Evolutionary conservation across 2,329 filamentous ascomycete genomes (phyloP).

Genomic region (Cladosporium halotolerans): DNA sequence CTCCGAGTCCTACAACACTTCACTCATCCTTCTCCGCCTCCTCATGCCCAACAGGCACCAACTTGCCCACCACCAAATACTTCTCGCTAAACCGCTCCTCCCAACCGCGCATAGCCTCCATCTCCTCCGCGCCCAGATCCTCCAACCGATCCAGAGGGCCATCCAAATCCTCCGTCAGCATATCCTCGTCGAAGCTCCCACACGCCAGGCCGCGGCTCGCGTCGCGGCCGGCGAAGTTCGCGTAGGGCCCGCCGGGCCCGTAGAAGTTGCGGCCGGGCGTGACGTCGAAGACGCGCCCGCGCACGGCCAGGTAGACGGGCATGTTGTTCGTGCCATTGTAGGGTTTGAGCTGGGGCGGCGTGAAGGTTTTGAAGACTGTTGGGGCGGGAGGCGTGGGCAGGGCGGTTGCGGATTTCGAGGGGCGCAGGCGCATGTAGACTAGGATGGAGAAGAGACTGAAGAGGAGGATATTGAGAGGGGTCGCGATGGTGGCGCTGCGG

Average conservation of each 20-base stretch:
- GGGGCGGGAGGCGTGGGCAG: conserved; percentile 57
- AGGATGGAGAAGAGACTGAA: conserved; percentile 52
- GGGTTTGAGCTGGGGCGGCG: conserved; percentile 71
- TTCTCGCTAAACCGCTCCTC: conserved; percentile 90
- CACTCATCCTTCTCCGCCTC: conserved; percentile 39
- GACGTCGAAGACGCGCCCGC: conserved; percentile 87
- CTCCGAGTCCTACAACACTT: neutral
- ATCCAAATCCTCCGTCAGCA: conserved; percentile 87
- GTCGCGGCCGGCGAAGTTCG: conserved; percentile 92
- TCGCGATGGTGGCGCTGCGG: conserved; percentile 48
- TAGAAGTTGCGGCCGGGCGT: conserved; percentile 85
- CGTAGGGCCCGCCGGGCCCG: conserved; percentile 88
- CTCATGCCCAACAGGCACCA: conserved; percentile 61
- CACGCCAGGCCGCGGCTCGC: conserved; percentile 80
- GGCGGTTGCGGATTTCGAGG: conserved; percentile 37
- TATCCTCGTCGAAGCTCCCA: conserved; percentile 89
- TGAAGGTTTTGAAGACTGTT: conserved; percentile 82
- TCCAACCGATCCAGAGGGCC: conserved; percentile 72
- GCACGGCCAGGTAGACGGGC: conserved; percentile 86
- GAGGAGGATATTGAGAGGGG: conserved; percentile 57
- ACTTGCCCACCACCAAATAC: conserved; percentile 85
- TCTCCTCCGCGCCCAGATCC: conserved; percentile 65
- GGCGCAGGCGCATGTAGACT: conserved; percentile 54
- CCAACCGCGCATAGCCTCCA: conserved; percentile 82
- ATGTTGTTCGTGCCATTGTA: conserved; percentile 69